These are phyloP conservation scores for Tranzscheliella williamsii DNA, from an alignment of 1,284 basidiomycete species.

Conservation along the genomic window DNA sequence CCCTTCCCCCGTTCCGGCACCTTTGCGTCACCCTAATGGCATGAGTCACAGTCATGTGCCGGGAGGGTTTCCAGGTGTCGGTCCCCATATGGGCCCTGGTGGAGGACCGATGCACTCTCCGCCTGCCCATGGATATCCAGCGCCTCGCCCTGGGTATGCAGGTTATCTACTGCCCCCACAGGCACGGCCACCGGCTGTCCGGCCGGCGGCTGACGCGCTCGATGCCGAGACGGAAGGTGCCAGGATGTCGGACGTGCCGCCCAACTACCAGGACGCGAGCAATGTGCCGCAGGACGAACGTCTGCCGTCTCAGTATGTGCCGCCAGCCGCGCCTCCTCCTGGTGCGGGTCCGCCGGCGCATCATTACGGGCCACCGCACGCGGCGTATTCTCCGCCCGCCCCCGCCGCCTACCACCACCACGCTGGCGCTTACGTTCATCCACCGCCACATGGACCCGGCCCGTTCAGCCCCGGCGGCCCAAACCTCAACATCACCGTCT, in stretches of 20 bases:
- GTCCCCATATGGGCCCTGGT: too few relatives aligned
- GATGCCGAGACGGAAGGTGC: conserved; percentile 37
- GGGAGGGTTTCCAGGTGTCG: conserved; percentile 27
- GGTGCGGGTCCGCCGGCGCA: too few relatives aligned
- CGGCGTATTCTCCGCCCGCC: not conserved
- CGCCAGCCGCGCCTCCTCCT: conserved; percentile 21
- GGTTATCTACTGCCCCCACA: not conserved
- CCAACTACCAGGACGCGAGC: conserved; percentile 38
- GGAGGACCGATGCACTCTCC: not conserved
- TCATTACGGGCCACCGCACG: too few relatives aligned
- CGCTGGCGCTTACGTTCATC: not conserved
- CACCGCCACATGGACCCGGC: conserved; percentile 1
- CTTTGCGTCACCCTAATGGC: not conserved
- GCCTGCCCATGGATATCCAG: not conserved
- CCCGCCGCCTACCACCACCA: conserved; percentile 2
- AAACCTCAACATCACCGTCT: conserved; percentile 13
- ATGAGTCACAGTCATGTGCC: conserved; percentile 23
- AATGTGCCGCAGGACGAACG: conserved; percentile 16
- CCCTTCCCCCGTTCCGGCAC: not conserved
- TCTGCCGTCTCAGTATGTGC: conserved; percentile 31
- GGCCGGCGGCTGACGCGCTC: not conserved
- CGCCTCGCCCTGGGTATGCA: not conserved
- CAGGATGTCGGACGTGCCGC: conserved; percentile 34
- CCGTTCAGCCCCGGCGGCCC: conserved; percentile 18
- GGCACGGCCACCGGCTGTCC: conserved; percentile 2